Base-by-base conservation (phyloP, 2,329 filamentous ascomycete genomes). In the Ceratocystis lukuohia region DNA sequence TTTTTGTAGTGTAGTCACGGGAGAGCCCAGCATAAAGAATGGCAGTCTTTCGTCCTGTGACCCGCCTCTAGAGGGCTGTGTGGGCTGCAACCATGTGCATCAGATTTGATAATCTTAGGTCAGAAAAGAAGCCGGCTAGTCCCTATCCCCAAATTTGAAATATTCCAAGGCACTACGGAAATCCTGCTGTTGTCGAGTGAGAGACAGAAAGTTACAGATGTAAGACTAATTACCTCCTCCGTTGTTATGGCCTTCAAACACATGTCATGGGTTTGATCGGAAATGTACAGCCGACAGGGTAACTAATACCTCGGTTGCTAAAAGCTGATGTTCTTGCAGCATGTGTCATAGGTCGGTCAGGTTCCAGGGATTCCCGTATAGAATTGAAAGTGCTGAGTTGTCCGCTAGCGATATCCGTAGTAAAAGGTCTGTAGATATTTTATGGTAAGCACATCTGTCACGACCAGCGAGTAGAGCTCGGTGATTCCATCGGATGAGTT, bases 361-460 rank as follows among this genome's bases (percentile, higher is more conserved):
- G 30, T 33, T 33, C 30, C 30, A 6, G 6, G 30, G 30, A 30
- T 30, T 30, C 30, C 30, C 30, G 6, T 5, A 5, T 7, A 30
- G 30, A 30, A 7, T 30, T 1, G 30, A 30, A 30, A 30, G 30
- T 30, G 30, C 30, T 30, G 30, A 7, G 30, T 30, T 30, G 30
- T 30, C 30, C 28, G 28, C 28, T 28, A 5, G 28, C 28, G 28
- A 28, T 28, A 28, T 28, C 28, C 5, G 6, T 6, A 30, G 30
- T 6, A 30, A 6, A 30, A 30, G 6, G 6, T 30, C 30, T 7
- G 5, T 72, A 10, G 75, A 72, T 20, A 78, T 72, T 37, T 78
- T 77, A 68, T 80, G 83, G 68, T 80, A 79, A 84, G 76, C 22
- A 76, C 75, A 56, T 80, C 77, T 6, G 80, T 81, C 1, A 84